Base-by-base conservation (phyloP, 2,329 filamentous ascomycete genomes). In the Claviceps africana region DNA sequence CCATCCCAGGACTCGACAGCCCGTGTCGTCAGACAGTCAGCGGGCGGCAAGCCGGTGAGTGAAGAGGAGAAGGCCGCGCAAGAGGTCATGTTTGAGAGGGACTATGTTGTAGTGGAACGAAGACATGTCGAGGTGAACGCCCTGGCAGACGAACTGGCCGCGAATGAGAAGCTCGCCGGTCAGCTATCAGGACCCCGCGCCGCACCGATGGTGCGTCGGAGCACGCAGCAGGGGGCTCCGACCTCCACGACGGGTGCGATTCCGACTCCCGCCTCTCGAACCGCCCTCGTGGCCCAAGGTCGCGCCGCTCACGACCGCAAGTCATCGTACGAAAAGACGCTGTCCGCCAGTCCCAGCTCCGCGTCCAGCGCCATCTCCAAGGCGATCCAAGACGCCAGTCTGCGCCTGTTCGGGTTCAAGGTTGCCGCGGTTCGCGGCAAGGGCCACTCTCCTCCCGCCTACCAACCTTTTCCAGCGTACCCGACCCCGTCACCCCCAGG, bases 61-160 rank as follows among this genome's bases (percentile, higher is more conserved):
- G 83, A 85, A 57, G 81, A 82, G 54, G 83, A 85, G 61, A 79
- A 74, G 63, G 85, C 84, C 3, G 88, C 87, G 2, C 87, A 95
- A 60, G 91, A 97, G 57, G 82, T 94, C 48, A 86, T 86, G 1
- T 86, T 95, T 60, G 90, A 95, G 64, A 82, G 91, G 57, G 93
- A 97, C 58, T 98, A 97, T 61, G 91, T 98, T 21, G 76, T 97
- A 28, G 88, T 98, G 13, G 93, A 98, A 70, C 95, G 96, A 72
- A 83, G 85, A 57, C 86, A 89, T 21, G 90, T 98, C 11, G 91
- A 97, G 66, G 91, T 98, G 49, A 97, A 98, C 65, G 93, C 93
- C 2, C 85, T 98, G 61, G 93, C 93, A 22, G 93, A 98, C 67
- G 91, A 97, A 68, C 74, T 98, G 63, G 90, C 88, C 45, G 86